Base-by-base conservation (phyloP, 352 stramenopile species). In the Vaucheria bursata region DNA sequence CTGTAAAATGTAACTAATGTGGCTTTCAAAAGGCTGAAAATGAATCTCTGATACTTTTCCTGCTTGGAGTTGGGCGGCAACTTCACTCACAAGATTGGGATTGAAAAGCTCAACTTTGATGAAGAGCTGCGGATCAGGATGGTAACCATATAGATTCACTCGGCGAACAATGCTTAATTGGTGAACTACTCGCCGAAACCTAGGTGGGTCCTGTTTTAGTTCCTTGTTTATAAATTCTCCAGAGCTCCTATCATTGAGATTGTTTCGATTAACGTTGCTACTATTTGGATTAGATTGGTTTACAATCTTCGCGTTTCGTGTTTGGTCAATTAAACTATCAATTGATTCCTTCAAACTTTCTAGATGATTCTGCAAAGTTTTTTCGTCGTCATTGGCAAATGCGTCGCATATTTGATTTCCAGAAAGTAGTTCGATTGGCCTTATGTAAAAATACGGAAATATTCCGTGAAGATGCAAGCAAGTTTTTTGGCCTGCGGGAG, bases 31-130 rank as follows among this genome's bases (percentile, higher is more conserved):
- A 3, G 89, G 87, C 79, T 95, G 90, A 59, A 95, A 94, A 0
- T 80, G 79, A 1, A 86, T 80, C 68, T 91, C 85, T 18, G 85
- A 82, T 68, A 96, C 86, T 67, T 82, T 84, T 8, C 90, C 89
- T 49, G 88, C 93, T 76, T 94, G 89, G n/a, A 96, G 85, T 0
- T 93, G 73, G 33, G 92, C 86, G 35, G 92, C 89, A 8, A 94
- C 85, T 1, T 87, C 85, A 1, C 85, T 53, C 3, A 88, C 83
- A 0, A 84, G 77, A 0, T 85, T 84, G 39, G 91, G 91, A 72
- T 94, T 92, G 71, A 94, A 94, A 52, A 94, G 73, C 65, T 93
- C 92, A 37, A 96, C 88, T 71, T 94, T 88, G 0, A 96, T 83
- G 71, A 96, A 96, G 0, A 95, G 85, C 34, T 87, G 88, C 1